Conservation (phyloP, 1,139 yeast genomes). For the Debaryomyces subglobosus region DNA sequence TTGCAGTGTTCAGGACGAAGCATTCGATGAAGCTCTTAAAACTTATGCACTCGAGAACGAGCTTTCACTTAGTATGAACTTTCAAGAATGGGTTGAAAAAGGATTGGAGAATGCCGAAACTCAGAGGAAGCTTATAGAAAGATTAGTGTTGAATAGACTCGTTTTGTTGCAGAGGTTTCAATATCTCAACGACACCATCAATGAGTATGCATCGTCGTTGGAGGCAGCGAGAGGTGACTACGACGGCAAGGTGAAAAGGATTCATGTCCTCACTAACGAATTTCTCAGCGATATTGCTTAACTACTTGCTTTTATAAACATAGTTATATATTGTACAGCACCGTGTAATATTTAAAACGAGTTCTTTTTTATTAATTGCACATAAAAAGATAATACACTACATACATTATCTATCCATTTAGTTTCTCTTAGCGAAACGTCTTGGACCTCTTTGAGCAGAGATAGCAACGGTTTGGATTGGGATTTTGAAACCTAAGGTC, state of each 20-base stretch:
- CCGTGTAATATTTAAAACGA: conserved; percentile 6
- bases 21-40: conserved; percentile 3
- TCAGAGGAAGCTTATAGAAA: conserved; percentile 25
- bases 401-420: conserved; percentile 30
- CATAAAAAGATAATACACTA: conserved; percentile 12
- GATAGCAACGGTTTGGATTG: conserved; percentile 87
- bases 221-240: not conserved
- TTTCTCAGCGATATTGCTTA: conserved; percentile 1
- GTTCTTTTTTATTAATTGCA: conserved; percentile 13
- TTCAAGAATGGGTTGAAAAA: conserved; percentile 6
- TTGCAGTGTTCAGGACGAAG: not conserved
- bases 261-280: conserved; percentile 4
- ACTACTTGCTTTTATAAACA: not conserved
- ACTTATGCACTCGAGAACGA: conserved; percentile 3
- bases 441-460: conserved; percentile 92
- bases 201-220: conserved; percentile 31
- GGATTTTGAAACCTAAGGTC: conserved; percentile 94
- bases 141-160: conserved; percentile 37
- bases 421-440: conserved; percentile 95
- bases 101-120: conserved; percentile 7
- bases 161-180: conserved; percentile 41
- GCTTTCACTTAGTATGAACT: conserved; percentile 7
- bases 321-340: conserved; percentile 7
- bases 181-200: conserved; percentile 25
- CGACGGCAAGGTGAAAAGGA: conserved; percentile 3